Percentiles rank a stretch among this genome's conserved stretches.
Evolutionary conservation across 2,329 filamentous ascomycete genomes (phyloP).

Genomic region (Akanthomyces lecanii): DNA sequence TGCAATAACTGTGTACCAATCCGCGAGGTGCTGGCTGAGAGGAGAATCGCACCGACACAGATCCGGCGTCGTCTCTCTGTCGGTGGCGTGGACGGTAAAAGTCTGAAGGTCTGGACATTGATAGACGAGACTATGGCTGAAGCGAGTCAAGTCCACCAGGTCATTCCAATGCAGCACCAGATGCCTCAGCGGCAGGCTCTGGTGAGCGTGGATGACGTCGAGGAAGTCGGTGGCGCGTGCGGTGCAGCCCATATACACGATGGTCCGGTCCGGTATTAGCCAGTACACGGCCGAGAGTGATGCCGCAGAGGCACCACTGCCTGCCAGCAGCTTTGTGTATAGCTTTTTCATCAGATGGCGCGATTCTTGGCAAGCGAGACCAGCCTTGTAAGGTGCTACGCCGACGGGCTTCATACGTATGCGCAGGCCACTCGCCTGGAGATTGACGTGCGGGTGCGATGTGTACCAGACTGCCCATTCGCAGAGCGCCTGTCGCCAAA

Average conservation of each 20-base stretch:
- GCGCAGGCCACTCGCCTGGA: slow-evolving; percentile 10
- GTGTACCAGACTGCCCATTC: slow-evolving; percentile 15
- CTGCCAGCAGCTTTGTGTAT: slow-evolving; percentile 5
- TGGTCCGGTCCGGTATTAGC: slow-evolving; percentile 12
- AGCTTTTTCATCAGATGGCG: slow-evolving; percentile 3
- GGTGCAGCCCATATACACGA: slow-evolving; percentile 12
- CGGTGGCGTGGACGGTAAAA: slow-evolving; percentile 5
- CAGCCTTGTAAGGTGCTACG: slow-evolving; percentile 1
- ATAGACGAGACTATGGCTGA: slow-evolving; percentile 4
- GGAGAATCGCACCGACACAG: slow-evolving; percentile 11
- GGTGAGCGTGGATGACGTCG: slow-evolving; percentile 11
- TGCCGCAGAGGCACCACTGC: background rate
- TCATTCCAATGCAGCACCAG: slow-evolving; percentile 13
- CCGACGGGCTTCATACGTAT: slow-evolving; percentile 12
- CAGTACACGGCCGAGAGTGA: slow-evolving; percentile 4
- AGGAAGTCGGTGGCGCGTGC: slow-evolving; percentile 15
- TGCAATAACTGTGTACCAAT: slow-evolving; percentile 3
- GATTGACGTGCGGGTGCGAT: slow-evolving; percentile 13
- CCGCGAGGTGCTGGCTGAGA: background rate
- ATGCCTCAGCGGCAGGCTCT: slow-evolving; percentile 6
- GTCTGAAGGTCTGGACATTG: slow-evolving; percentile 11
- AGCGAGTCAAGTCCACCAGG: slow-evolving; percentile 6
- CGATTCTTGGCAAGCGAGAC: slow-evolving; percentile 12
- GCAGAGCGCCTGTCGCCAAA: slow-evolving; percentile 13
- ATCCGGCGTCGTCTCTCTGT: slow-evolving; percentile 5